These are phyloP conservation scores for Digitaria exilis DNA, from an alignment of 202 grass and related monocot genomes.

Conservation along the genomic window DNA sequence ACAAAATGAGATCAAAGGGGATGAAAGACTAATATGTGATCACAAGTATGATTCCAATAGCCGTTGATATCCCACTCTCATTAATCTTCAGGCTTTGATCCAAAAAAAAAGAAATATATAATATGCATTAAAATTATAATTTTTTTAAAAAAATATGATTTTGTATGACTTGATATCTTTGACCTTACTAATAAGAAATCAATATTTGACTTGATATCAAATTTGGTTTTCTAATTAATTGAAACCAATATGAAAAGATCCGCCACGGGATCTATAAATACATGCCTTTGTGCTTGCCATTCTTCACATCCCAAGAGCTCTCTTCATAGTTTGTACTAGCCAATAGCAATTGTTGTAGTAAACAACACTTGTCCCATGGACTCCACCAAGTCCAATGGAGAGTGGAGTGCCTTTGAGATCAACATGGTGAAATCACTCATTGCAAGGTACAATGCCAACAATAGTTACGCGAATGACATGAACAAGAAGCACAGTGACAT, in stretches of 20 bases:
- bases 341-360: neutral
- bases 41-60: no score
- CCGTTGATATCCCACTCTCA: no score
- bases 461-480: neutral
- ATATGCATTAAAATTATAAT: neutral
- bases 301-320: neutral
- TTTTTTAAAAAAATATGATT: neutral
- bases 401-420: slow-evolving; percentile 33
- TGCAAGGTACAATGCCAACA: neutral
- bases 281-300: neutral
- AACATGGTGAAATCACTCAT: slow-evolving; percentile 15
- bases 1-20: no score
- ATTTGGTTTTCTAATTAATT: neutral
- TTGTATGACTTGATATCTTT: neutral
- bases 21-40: no score
- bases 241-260: neutral
- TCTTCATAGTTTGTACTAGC: neutral
- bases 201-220: neutral
- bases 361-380: neutral
- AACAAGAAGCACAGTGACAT: slow-evolving; percentile 20
- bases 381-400: neutral
- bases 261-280: slow-evolving; percentile 14
- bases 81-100: no score
- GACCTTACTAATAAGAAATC: neutral
- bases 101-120: no score